phyloP scores from a whole-genome alignment of 306 rosid species.

The Benincasa hispida region DNA sequence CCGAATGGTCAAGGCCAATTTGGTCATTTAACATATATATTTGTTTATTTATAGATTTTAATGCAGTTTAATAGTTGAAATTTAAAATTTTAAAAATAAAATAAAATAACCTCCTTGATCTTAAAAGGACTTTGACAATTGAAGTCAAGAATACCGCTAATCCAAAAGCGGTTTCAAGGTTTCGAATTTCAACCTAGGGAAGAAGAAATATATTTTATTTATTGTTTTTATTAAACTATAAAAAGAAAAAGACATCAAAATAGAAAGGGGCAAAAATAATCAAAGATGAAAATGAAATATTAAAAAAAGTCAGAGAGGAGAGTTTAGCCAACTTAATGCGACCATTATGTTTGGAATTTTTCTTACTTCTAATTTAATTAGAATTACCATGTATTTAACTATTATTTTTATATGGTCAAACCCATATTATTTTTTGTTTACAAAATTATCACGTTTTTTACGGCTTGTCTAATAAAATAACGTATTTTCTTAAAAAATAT shows the following conservation, averaged over 20 bases:
- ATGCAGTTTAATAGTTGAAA: background rate
- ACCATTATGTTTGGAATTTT: background rate
- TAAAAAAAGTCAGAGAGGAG: background rate
- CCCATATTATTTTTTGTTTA: background rate
- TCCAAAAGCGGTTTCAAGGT: background rate
- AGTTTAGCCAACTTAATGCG: background rate
- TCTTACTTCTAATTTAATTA: background rate
- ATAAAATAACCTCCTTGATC: background rate
- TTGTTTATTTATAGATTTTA: background rate
- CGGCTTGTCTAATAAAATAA: background rate
- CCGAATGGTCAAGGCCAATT: too few species aligned
- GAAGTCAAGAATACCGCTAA: background rate
- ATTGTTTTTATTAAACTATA: background rate
- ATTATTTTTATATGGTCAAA: background rate
- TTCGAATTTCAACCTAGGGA: background rate
- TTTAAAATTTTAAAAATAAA: background rate
- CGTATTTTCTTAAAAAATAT: background rate
- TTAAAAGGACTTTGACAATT: background rate
- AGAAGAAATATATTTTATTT: background rate
- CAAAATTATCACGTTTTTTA: background rate
- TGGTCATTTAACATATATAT: too few species aligned
- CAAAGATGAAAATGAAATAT: background rate
- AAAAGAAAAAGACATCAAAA: background rate
- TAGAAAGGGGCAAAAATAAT: background rate
- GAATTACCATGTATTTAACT: background rate